Percentiles rank a stretch among this genome's conserved stretches.
Evolutionary conservation across 441 rosid species (phyloP).

Genomic region (Hypseocharis bilobata): DNA sequence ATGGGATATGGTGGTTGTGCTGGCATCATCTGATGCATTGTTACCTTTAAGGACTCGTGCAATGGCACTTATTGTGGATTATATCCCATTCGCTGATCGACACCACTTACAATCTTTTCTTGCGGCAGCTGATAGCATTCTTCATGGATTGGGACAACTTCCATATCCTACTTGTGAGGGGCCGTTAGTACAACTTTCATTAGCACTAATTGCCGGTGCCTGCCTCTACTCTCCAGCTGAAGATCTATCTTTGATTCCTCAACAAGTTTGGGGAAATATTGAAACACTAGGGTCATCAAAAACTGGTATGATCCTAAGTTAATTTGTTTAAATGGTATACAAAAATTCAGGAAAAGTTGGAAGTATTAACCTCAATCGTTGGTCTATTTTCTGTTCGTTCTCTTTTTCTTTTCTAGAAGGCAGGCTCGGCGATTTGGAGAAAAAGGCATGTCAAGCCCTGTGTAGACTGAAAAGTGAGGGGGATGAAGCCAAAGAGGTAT

Average conservation of each 20-base stretch:
- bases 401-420: conserved; percentile 29
- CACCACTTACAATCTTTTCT: conserved; percentile 60
- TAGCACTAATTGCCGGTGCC: conserved; percentile 62
- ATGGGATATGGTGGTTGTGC: conserved; percentile 58
- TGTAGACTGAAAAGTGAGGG: conserved; percentile 62
- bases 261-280: conserved; percentile 54
- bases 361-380: conserved; percentile 7
- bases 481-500: conserved; percentile 62
- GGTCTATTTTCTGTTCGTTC: not conserved
- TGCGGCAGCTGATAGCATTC: conserved; percentile 50
- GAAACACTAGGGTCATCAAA: conserved; percentile 48
- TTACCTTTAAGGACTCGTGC: conserved; percentile 49
- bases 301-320: conserved; percentile 36
- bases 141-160: conserved; percentile 45
- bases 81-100: conserved; percentile 46
- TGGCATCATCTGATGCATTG: conserved; percentile 56
- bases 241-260: conserved; percentile 62
- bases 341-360: conserved; percentile 1
- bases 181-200: conserved; percentile 51
- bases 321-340: not conserved
- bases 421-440: conserved; percentile 50
- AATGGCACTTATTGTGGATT: conserved; percentile 59
- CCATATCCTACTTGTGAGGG: conserved; percentile 50
- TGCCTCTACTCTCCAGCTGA: conserved; percentile 61
- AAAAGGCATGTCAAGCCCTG: conserved; percentile 57